Evolutionary conservation across 306 rosid species (phyloP).

Genomic region (Vigna trinervia): DNA sequence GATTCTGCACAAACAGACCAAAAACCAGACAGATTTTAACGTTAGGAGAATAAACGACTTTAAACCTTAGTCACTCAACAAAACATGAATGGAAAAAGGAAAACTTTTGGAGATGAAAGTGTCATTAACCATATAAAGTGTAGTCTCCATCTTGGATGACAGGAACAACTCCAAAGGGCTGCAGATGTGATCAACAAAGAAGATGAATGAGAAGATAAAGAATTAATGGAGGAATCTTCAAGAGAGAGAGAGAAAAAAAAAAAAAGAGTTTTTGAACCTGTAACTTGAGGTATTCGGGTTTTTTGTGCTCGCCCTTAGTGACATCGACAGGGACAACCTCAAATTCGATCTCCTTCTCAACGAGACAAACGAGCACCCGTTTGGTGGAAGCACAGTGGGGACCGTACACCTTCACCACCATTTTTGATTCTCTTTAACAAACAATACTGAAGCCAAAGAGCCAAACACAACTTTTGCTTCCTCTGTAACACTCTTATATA

Average conservation of each 20-base stretch:
- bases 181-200: slow-evolving; percentile 19
- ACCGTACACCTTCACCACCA: slow-evolving; percentile 61
- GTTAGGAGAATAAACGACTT: too few species aligned
- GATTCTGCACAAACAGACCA: slow-evolving; percentile 52
- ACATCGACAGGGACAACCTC: slow-evolving; percentile 52
- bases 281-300: slow-evolving; percentile 55
- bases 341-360: slow-evolving; percentile 58
- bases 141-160: slow-evolving; percentile 61
- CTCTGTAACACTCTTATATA: background rate
- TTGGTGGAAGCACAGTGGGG: slow-evolving; percentile 51
- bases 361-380: slow-evolving; percentile 46
- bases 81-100: background rate
- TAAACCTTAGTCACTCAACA: too few species aligned
- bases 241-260: background rate
- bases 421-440: slow-evolving; percentile 38
- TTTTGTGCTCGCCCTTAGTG: slow-evolving; percentile 39
- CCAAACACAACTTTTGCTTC: background rate
- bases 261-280: slow-evolving; percentile 43
- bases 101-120: too few species aligned
- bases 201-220: background rate
- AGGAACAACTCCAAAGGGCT: slow-evolving; percentile 59
- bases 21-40: background rate
- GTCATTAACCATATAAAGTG: slow-evolving; percentile 46
- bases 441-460: background rate
- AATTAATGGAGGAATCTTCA: background rate